These are phyloP conservation scores for Exophiala xenobiotica DNA, from an alignment of 2,329 filamentous ascomycete genomes.

Conservation along the genomic window DNA sequence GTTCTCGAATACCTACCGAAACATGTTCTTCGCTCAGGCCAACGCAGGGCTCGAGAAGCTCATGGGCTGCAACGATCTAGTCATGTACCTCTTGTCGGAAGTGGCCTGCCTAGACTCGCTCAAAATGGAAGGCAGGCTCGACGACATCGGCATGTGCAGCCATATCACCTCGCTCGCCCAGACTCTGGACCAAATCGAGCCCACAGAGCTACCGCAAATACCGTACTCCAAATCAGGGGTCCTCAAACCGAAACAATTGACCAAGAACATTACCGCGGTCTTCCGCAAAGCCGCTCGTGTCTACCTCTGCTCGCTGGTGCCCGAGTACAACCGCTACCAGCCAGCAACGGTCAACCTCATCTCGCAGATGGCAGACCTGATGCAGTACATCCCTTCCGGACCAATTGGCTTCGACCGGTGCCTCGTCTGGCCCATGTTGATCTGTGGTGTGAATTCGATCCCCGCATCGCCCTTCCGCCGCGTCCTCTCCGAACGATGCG, in stretches of 20 bases:
- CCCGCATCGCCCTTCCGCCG: conserved; percentile 71
- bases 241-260: conserved; percentile 78
- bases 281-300: conserved; percentile 92
- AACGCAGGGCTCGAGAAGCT: conserved; percentile 80
- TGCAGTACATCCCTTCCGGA: conserved; percentile 80
- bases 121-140: conserved; percentile 73
- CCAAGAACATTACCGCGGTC: conserved; percentile 81
- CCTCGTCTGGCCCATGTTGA: conserved; percentile 88
- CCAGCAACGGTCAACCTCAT: conserved; percentile 73
- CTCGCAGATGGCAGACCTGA: conserved; percentile 70
- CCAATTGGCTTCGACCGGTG: conserved; percentile 82
- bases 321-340: conserved; percentile 76
- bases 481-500: conserved; percentile 74
- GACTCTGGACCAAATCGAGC: conserved; percentile 36
- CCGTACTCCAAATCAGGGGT: conserved; percentile 64
- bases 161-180: conserved; percentile 86
- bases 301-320: conserved; percentile 94
- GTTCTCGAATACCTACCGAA: conserved; percentile 92
- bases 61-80: conserved; percentile 95
- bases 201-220: conserved; percentile 58
- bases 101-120: conserved; percentile 93
- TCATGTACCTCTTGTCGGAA: conserved; percentile 98
- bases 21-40: conserved; percentile 72
- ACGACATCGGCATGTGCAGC: conserved; percentile 80
- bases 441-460: conserved; percentile 76